Evolutionary conservation across 2,329 filamentous ascomycete genomes (phyloP), one percentile per base, ranked within the genome.

Genomic region (Phaeosphaeria sp.): DNA sequence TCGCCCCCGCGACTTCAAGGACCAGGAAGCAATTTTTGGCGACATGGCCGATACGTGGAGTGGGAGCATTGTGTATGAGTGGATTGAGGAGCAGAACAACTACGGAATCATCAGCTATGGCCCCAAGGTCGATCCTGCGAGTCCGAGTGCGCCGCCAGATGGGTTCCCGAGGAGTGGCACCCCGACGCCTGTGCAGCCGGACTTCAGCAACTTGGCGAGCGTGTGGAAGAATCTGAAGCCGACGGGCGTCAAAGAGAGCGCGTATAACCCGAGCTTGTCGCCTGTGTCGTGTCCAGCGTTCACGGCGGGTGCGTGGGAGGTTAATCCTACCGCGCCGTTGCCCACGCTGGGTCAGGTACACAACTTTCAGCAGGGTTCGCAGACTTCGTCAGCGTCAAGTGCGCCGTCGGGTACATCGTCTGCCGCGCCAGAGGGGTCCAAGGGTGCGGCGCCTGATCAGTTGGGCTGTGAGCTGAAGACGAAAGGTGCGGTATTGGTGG

Each of bases 21-120:
- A 96, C 72, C 91, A 95, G 77, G 82, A 85, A 42, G 88, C 91
- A 49, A 91, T 96, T 66, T 90, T 95, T 68, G 89, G 91, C 44
- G 78, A 91, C 2, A 96, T 96, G 92, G 79, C 84, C 6, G 81
- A 83, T 78, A 87, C 82, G 25, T 89, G 86, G 83, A 93, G 90
- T 51, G 92, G 92, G 53, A 84, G 91, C 52, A 93, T 96, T 61
- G 83, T 96, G 64, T 96, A 96, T 78, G 92, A 96, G 74, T 96
- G 92, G 92, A 92, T 96, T 61, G 81, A 94, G 73, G 92, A 96
- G 77, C 81, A 85, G 50, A 96, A 96, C 77, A 78, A 91, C 69
- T 96, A 96, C 76, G 92, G 92, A 40, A 82, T 96, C 36, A 85
- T 96, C 67, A 88, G 84, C 20, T 96, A 96, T 73, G 91, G 90